Evolutionary conservation across 2,329 filamentous ascomycete genomes (phyloP).

Genomic region (Xylaria sp.): DNA sequence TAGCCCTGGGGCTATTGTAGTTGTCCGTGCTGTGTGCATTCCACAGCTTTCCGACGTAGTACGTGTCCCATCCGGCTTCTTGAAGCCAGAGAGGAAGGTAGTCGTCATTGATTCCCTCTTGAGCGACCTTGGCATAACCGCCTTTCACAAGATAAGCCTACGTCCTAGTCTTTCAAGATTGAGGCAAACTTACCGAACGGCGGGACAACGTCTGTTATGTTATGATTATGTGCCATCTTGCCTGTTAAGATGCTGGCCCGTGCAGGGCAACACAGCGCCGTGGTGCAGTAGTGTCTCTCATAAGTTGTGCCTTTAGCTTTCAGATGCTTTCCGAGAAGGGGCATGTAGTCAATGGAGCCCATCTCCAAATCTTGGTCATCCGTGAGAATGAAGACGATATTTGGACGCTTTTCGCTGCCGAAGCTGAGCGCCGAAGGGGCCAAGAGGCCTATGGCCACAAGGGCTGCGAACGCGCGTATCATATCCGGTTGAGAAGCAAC

Average conservation of each 20-base stretch:
- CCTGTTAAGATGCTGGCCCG: conserved; percentile 74
- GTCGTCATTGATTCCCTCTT: conserved; percentile 71
- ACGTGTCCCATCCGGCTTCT: conserved; percentile 74
- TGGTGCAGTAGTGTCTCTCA: conserved; percentile 72
- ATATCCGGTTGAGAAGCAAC: neutral
- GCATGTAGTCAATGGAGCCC: conserved; percentile 70
- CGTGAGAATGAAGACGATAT: conserved; percentile 74
- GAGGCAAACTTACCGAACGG: conserved; percentile 63
- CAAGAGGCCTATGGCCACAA: conserved; percentile 1
- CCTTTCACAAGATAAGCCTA: conserved; percentile 48
- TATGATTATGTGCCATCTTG: conserved; percentile 75
- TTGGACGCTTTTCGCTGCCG: conserved; percentile 51
- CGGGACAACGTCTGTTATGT: conserved; percentile 68
- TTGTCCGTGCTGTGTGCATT: conserved; percentile 71
- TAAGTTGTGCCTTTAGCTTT: conserved; percentile 68
- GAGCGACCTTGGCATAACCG: conserved; percentile 73
- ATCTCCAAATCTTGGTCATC: conserved; percentile 75
- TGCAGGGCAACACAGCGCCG: conserved; percentile 74
- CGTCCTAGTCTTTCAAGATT: conserved; percentile 46
- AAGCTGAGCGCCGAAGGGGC: conserved; percentile 8
- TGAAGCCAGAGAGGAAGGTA: conserved; percentile 78
- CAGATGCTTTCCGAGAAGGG: conserved; percentile 65
- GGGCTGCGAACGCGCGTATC: conserved; percentile 8
- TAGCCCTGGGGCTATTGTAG: conserved; percentile 66
- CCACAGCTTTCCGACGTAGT: conserved; percentile 79